A percentile compares a stretch with the other conserved stretches of the same genome.
Evolutionary conservation across 2,329 filamentous ascomycete species (phyloP).

Genomic region (Sporothrix sp.): DNA sequence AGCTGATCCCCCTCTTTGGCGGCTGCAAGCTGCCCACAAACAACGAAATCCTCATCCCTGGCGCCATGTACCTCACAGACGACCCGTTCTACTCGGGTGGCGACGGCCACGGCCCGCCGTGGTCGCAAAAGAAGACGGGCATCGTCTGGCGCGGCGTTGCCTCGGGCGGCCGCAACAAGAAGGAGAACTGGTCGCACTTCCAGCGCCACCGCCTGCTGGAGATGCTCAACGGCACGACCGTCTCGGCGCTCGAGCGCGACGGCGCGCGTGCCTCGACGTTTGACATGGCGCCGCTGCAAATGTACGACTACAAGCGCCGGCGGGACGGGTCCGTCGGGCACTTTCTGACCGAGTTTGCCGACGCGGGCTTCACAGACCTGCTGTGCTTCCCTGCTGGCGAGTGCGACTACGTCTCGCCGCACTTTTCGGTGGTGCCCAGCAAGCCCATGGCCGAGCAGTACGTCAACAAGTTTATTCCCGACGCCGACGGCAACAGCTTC

Average conservation of each 20-base stretch:
- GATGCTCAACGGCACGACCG: conserved; percentile 56
- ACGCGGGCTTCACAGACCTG: conserved; percentile 35
- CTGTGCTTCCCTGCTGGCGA: conserved; percentile 28
- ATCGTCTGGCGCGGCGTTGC: conserved; percentile 57
- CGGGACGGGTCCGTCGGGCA: conserved; percentile 28
- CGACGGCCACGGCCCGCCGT: conserved; percentile 42
- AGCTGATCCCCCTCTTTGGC: conserved; percentile 48
- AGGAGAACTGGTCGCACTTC: conserved; percentile 56
- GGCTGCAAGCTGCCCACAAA: conserved; percentile 50
- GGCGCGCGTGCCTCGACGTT: conserved; percentile 36
- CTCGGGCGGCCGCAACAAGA: conserved; percentile 45
- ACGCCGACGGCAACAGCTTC: conserved; percentile 61
- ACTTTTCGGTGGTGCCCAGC: conserved; percentile 25
- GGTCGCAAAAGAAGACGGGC: conserved; percentile 46
- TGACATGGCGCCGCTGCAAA: conserved; percentile 32
- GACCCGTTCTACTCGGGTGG: conserved; percentile 52
- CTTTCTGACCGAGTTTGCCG: conserved; percentile 32
- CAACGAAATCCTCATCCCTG: conserved; percentile 52
- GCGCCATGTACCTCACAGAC: conserved; percentile 51
- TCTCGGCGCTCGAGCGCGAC: conserved; percentile 36
- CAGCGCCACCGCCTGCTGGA: conserved; percentile 62
- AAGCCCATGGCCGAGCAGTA: conserved; percentile 41
- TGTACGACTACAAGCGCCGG: conserved; percentile 34
- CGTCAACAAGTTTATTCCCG: conserved; percentile 55
- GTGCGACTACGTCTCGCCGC: conserved; percentile 32